Conservation (phyloP, 2,329 filamentous ascomycete species). For the Exutisphaerella laricina region DNA sequence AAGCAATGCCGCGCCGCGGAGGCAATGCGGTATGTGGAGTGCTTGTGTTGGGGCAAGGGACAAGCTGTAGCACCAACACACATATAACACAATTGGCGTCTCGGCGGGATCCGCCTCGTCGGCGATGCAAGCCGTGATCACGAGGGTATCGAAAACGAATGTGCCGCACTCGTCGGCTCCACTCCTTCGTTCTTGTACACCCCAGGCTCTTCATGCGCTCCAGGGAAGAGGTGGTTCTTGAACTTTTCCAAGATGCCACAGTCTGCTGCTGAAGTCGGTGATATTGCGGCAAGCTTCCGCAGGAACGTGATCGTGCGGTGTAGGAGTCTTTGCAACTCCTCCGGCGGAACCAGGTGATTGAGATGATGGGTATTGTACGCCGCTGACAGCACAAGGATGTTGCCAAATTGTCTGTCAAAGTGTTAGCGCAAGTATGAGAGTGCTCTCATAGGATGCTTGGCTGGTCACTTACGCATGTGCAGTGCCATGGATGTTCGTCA, state of each 20-base stretch:
- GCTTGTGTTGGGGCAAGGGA: no score
- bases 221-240: conserved; percentile 33
- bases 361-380: conserved; percentile 59
- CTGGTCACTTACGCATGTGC: conserved; percentile 78
- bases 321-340: conserved; percentile 57
- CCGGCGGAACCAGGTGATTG: conserved; percentile 50
- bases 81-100: no score
- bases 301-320: conserved; percentile 72
- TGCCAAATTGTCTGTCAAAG: conserved; percentile 79
- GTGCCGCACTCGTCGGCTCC: conserved; percentile 20
- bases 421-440: conserved; percentile 27
- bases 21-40: no score
- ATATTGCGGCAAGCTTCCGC: conserved; percentile 61
- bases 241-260: conserved; percentile 63
- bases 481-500: conserved; percentile 95
- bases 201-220: conserved; percentile 14
- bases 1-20: no score
- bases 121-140: no score
- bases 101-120: no score
- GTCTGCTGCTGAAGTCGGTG: conserved; percentile 69
- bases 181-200: conserved; percentile 25
- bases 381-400: conserved; percentile 83
- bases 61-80: no score
- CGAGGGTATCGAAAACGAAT: no score
- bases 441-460: neutral